Base-by-base conservation (phyloP, 192 early-diverging fungal species). In the Podila horticola region DNA sequence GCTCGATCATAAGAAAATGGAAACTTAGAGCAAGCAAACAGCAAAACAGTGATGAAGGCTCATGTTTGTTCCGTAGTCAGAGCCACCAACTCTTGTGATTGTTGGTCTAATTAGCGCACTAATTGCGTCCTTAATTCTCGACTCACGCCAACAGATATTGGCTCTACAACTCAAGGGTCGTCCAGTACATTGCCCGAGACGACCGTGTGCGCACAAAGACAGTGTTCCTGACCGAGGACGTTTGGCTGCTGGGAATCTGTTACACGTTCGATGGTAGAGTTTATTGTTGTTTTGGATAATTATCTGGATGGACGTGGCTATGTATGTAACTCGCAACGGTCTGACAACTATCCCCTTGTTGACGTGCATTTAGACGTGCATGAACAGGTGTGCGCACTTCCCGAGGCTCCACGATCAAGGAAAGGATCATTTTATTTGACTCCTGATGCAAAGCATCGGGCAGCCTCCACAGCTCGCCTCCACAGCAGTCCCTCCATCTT, bases 221-320 rank as follows among this genome's bases (percentile, higher is more conserved):
- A 8, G 49, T 41, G 19, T 85, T 82, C 34, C 69, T 64, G 26
- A 66, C 67, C 15, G 75, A 74, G n/a, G 59, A 81, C n/a, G 82
- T 85, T 52, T 85, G 84, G 84, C 66, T 85, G 58, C 41, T 85
- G 22, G 84, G 84, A 41, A 51, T 74, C 19, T 65, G 64, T 41
- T 85, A 85, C 64, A 62, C 31, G 26, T 74, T 85, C 62, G 75
- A 79, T 33, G 13, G 75, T 79, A 67, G 24, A 6, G 34, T 36
- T 36, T 36, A 10, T 9, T 36, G 34, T 36, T 36, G 8, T 9
- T 36, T 36, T 0, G 34, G 34, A 10, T 10, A 9, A 10, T 36
- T 36, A 9, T 9, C 1, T 0, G 59, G 61, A 64, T n/a, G 12
- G 26, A 13, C 26, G 7, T 33, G 29, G 8, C 15, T 1, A 26